phyloP scores from a whole-genome alignment of 202 grass and related monocot genomes.

The Bolboschoenoplectus hybrid region DNA sequence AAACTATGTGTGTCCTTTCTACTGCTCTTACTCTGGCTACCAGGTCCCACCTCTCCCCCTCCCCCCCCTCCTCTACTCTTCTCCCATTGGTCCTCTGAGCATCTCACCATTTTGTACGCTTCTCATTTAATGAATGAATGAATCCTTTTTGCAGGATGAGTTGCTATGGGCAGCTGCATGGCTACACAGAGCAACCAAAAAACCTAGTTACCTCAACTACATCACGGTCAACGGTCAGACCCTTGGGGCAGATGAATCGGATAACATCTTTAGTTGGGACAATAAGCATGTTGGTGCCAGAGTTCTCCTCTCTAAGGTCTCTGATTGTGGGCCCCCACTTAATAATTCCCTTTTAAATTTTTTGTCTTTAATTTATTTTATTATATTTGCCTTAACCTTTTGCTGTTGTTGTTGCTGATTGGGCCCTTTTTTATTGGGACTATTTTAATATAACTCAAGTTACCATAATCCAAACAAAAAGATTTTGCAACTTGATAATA shows the following conservation, averaged over 20 bases:
- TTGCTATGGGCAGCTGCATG: slow-evolving; percentile 84
- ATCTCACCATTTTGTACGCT: background rate
- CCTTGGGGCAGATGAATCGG: slow-evolving; percentile 69
- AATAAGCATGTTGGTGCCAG: slow-evolving; percentile 89
- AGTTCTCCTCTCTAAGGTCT: slow-evolving; percentile 67
- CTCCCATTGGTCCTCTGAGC: slow-evolving; percentile 18
- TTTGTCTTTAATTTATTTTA: slow-evolving; percentile 11
- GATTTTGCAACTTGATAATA: background rate
- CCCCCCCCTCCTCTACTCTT: background rate
- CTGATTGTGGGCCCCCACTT: background rate
- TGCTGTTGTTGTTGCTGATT: slow-evolving; percentile 16
- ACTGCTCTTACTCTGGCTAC: slow-evolving; percentile 93
- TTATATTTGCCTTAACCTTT: slow-evolving; percentile 5
- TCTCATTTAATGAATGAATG: background rate
- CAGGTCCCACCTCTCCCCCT: slow-evolving; percentile 42
- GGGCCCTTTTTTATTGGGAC: background rate
- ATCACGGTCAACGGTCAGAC: slow-evolving; percentile 70
- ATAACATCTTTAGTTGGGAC: slow-evolving; percentile 89
- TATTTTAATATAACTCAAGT: background rate
- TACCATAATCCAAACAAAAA: background rate
- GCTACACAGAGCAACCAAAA: slow-evolving; percentile 74
- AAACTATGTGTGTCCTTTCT: slow-evolving; percentile 73
- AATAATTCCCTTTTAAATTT: background rate
- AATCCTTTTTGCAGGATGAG: slow-evolving; percentile 53
- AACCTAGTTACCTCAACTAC: slow-evolving; percentile 59